Base-by-base conservation (phyloP, 257 asterid species). In the Solanum ossicruentum region DNA sequence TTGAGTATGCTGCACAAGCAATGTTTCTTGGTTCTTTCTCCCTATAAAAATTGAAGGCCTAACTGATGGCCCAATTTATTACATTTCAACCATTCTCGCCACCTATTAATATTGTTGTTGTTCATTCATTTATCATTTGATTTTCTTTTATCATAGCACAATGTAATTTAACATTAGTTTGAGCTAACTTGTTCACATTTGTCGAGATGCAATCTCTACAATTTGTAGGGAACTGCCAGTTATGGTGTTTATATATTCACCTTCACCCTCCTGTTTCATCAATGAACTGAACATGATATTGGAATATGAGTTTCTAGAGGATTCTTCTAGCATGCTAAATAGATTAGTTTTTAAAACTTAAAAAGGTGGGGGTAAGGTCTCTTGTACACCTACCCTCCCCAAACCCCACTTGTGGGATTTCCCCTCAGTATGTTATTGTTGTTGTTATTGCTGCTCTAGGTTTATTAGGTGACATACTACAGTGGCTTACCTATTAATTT, bases 91-190 rank as follows among this genome's bases (percentile, higher is more conserved):
- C 10, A 2, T 43, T 71, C 55, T 71, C 11, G 17, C 55, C 28
- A 4, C 54, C 80, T 71, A 10, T 9, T 45, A 43, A 28, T 78
- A 77, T 9, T 51, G 47, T 26, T 51, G n/a, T 77, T 41, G 7
- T 77, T 18, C 61, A 52, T 77, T 77, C 65, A 21, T 82, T 70
- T 79, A 87, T 86, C 78, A 54, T 86, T 77, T 58, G 81, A 39
- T 84, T 47, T 73, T 86, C 90, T 45, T 80, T 36, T 12, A 32
- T 20, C 47, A 36, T 72, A 72, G 21, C 16, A 12, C n/a, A 47
- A 47, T 47, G 56, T 43, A n/a, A 20, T 67, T 67, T 67, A 21
- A 36, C 80, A 43, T 43, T 43, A 43, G 8, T 72, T 21, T 11
- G 32, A 43, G 80, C 56, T 73, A 73, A 73, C 2, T 47, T 73